phyloP scores from a whole-genome alignment of 352 stramenopile genomes.

The Peronosclerospora sorghi region DNA sequence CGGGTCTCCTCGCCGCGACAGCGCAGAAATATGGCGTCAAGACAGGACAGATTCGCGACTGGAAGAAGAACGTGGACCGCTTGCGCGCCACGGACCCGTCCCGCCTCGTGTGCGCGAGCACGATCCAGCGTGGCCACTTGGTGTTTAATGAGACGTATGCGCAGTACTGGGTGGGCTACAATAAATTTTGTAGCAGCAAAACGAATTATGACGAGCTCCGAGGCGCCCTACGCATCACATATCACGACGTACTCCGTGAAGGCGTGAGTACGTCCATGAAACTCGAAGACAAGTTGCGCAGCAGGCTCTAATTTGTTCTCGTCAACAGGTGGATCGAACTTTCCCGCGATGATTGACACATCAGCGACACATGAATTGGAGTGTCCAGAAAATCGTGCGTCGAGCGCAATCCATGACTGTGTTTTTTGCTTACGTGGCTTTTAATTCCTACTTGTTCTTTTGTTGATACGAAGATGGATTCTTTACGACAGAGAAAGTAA shows the following conservation, averaged over 20 bases:
- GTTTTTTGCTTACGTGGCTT: too few relatives aligned
- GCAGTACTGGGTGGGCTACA: slow-evolving; percentile 85
- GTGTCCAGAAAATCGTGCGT: slow-evolving; percentile 45
- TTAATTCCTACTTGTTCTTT: background rate
- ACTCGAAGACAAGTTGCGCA: too few relatives aligned
- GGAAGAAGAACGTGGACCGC: slow-evolving; percentile 80
- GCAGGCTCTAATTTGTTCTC: background rate
- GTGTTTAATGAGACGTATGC: slow-evolving; percentile 85
- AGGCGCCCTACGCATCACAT: slow-evolving; percentile 43
- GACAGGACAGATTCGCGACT: slow-evolving; percentile 79
- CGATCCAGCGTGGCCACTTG: slow-evolving; percentile 69
- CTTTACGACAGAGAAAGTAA: slow-evolving; percentile 56
- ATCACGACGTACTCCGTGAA: slow-evolving; percentile 63
- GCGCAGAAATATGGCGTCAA: slow-evolving; percentile 83
- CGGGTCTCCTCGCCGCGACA: slow-evolving; percentile 59
- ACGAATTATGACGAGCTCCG: slow-evolving; percentile 69
- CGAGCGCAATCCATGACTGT: too few relatives aligned
- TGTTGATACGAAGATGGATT: slow-evolving; percentile 25
- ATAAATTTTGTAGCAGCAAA: slow-evolving; percentile 73
- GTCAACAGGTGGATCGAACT: slow-evolving; percentile 42
- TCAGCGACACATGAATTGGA: slow-evolving; percentile 49
- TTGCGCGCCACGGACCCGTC: slow-evolving; percentile 66
- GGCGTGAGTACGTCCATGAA: slow-evolving; percentile 56
- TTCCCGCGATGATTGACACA: slow-evolving; percentile 48
- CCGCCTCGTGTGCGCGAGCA: slow-evolving; percentile 71